Percentiles rank a stretch among this genome's conserved stretches.
Evolutionary conservation across 1,284 basidiomycete genomes (phyloP).

Genomic region (Wallemia ichthyophaga): DNA sequence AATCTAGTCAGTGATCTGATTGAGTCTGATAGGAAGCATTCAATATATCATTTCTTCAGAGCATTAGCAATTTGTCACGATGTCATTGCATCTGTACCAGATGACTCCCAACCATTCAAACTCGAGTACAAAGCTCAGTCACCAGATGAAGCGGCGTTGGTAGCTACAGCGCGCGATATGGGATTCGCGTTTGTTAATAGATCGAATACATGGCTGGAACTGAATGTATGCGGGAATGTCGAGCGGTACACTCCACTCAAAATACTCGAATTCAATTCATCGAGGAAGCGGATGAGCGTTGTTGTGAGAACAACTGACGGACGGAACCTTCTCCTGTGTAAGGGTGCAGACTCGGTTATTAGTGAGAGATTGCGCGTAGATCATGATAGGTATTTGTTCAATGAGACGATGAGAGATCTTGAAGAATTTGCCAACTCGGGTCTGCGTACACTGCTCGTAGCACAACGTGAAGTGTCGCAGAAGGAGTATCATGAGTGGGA

Average conservation of each 20-base stretch:
- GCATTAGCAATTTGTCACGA: constrained; percentile 75
- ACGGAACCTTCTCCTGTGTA: constrained; percentile 55
- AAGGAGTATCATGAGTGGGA: constrained; percentile 61
- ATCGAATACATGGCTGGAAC: constrained; percentile 43
- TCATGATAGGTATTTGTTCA: constrained; percentile 44
- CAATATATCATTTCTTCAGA: constrained; percentile 52
- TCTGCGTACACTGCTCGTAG: constrained; percentile 66
- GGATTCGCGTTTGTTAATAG: constrained; percentile 71
- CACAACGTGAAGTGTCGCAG: constrained; percentile 46
- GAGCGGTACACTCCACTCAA: constrained; percentile 55
- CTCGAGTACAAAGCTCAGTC: constrained; percentile 86
- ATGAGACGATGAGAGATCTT: constrained; percentile 52
- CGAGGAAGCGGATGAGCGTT: constrained; percentile 77
- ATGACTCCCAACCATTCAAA: constrained; percentile 31
- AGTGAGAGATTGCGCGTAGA: constrained; percentile 47
- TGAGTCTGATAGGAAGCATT: constrained; percentile 31
- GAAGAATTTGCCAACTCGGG: constrained; percentile 81
- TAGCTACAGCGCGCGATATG: constrained; percentile 63
- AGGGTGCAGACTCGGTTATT: constrained; percentile 88
- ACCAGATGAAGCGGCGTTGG: constrained; percentile 79
- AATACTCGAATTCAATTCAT: constrained; percentile 72
- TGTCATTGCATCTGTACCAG: constrained; percentile 41
- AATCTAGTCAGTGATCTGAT: constrained; percentile 45
- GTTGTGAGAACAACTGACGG: constrained; percentile 58
- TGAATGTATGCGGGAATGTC: constrained; percentile 64